phyloP scores from a whole-genome alignment of 257 asterid species.

The Ocimum tenuiflorum region DNA sequence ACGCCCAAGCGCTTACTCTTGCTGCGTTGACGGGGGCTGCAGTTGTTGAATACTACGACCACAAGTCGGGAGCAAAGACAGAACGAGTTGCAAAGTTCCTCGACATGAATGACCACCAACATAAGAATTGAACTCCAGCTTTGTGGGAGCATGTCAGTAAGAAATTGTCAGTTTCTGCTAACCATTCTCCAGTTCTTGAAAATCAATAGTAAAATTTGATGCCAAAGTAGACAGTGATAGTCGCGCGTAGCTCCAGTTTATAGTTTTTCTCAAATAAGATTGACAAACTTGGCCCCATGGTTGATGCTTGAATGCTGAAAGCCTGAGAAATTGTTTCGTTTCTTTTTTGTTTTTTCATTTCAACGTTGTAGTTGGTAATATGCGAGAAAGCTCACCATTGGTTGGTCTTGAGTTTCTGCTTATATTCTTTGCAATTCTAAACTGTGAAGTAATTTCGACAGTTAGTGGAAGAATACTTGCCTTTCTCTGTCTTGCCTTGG shows the following conservation, averaged over 20 bases:
- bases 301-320: neutral
- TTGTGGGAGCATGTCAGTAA: neutral
- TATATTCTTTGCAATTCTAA: constrained; percentile 8
- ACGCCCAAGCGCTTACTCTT: constrained; percentile 88
- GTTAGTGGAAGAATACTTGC: neutral
- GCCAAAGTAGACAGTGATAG: neutral
- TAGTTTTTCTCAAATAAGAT: neutral
- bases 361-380: neutral
- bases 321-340: neutral
- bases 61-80: constrained; percentile 68
- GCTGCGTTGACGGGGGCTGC: constrained; percentile 84
- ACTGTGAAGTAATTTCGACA: too few species aligned
- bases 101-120: too few species aligned
- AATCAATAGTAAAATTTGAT: neutral
- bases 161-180: neutral
- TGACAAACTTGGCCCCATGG: neutral
- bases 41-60: constrained; percentile 75
- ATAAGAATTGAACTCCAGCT: constrained; percentile 25
- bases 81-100: constrained; percentile 83
- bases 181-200: neutral
- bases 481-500: neutral
- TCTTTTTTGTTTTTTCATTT: neutral
- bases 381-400: neutral
- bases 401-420: constrained; percentile 1
- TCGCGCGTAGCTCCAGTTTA: neutral